Evolutionary conservation across 768 basidiomycete species (phyloP), one percentile per base, ranked within the genome.

Genomic region (Dendrothele bispora): DNA sequence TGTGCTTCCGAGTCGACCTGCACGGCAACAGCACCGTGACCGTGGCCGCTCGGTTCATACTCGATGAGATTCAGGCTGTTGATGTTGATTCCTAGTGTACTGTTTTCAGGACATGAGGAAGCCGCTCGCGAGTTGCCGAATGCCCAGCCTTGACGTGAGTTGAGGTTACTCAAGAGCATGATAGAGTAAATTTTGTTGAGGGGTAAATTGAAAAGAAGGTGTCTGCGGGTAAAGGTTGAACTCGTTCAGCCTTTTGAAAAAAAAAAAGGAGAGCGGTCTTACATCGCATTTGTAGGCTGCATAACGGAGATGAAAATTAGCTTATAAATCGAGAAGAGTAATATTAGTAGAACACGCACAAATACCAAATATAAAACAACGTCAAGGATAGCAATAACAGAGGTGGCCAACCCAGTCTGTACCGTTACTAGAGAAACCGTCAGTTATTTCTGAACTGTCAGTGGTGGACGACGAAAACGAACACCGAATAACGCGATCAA

Each of bases 401-500:
- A 39, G n/a, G 59, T 60, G 26, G 58, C 39, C 17, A 57, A 30
- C n/a, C 61, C 61, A 21, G 58, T 60, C 37, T 55, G 56, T 11
- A 60, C 57, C 17, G 59, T 60, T 21, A 56, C 59, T 60, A n/a
- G 18, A 17, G n/a, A n/a, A n/a, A 41, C 5, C 21, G n/a, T 26
- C 18, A 7, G 25, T 6, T 41, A 5, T n/a, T n/a, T 24, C 10
- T 5, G 21, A 37, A 37, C 21, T 10, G 20, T n/a, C 5, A 26
- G 39, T 20, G n/a, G 20, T 18, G n/a, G n/a, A n/a, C n/a, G n/a
- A 20, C 25, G 7, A 37, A 32, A 45, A n/a, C 61, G 26, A 36
- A 64, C 58, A 5, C 30, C 64, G 46, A 39, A 72, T 68, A 39
- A 73, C 64, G 38, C 46, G 59, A 51, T 69, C 64, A 2, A 73